Base-by-base conservation (phyloP, 805 yeast genomes). In the Metschnikowia drakensbergensis region DNA sequence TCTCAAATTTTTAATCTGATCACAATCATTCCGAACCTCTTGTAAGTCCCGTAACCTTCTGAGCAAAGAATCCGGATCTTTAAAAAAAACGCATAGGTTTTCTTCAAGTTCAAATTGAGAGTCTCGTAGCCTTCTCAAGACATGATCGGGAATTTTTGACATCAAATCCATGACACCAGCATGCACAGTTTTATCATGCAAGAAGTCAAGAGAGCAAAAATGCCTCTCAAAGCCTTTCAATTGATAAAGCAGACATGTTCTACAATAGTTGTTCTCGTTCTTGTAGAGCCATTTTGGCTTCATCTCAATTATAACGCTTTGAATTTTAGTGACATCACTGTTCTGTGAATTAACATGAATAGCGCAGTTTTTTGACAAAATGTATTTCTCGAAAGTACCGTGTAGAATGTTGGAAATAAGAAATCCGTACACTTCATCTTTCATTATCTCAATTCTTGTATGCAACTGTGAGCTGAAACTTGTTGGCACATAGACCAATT, bases 341-440 rank as follows among this genome's bases (percentile, higher is more conserved):
- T 29, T 34, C 51, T 37, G 45, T 49, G 44, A 17, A 26, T 53
- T 61, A 43, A 54, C 46, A 36, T 60, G 60, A 6, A 75, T 54
- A 11, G 67, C 69, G 51, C 67, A 69, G 49, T 71, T 65, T 32
- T 73, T 74, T 29, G 71, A 69, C 13, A 66, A 57, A 7, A 44
- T 48, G 5, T 63, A 57, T 32, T 63, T 57, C 17, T 57, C 47
- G 27, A 67, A 68, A 23, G 66, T 55, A 1, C 68, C 67, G 37
- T 66, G 65, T 6, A 75, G 47, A 6, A 75, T 60, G 53, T 75
- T 72, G 1, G 78, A 76, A 38, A 75, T 62, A 22, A 77, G 52
- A 7, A 77, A 57, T 2, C 79, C 81, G 52, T 63, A 69, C 1
- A 70, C 61, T 52, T 77, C 81, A 25, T 66, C 64, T 71, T 65